Base-by-base conservation (phyloP, 352 stramenopile genomes). In the Elongisporangium anandrum region DNA sequence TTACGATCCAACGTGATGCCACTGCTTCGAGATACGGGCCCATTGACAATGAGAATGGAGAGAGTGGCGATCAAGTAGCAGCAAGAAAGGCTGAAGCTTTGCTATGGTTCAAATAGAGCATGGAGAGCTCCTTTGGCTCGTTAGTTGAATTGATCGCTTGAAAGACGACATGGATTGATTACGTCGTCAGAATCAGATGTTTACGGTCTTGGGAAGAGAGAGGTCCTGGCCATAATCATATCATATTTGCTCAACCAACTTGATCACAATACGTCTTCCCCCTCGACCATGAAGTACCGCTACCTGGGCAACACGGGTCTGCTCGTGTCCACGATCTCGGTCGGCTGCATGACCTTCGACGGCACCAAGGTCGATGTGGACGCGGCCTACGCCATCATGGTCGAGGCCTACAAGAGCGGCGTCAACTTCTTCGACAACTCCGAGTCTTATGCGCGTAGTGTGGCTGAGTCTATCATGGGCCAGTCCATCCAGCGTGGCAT, bases 341-440 rank as follows among this genome's bases (percentile, higher is more conserved):
- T 76, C 50, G 68, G 68, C 51, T 57, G 39, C 19, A 70, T 62
- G 63, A 54, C 70, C 29, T 65, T 52, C 12, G 69, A 72, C 41
- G 67, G 66, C 50, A 22, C 48, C 10, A 61, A 72, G 29, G 48
- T 64, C 50, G 57, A 72, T 52, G 41, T 68, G 15, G 65, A 73
- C 48, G 73, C 67, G 50, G 61, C 64, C 3, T 73, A 76, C 63
- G 49, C 38, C n/a, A 69, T 76, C 60, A 76, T 76, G 68, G 57
- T 57, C 29, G 55, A 68, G 52, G 64, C 68, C 4, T 76, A 70
- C 66, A 67, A 84, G 57, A 51, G 64, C 13, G 74, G 71, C 20
- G 58, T 84, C 60, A 84, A 81, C 63, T 76, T 84, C 23, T 68
- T 84, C 29, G 75, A 84, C 56, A 84, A 70, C 16, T 66, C 75